Evolutionary conservation across 345 rosid genomes (phyloP).

Genomic region (Carallia pectinifolia): DNA sequence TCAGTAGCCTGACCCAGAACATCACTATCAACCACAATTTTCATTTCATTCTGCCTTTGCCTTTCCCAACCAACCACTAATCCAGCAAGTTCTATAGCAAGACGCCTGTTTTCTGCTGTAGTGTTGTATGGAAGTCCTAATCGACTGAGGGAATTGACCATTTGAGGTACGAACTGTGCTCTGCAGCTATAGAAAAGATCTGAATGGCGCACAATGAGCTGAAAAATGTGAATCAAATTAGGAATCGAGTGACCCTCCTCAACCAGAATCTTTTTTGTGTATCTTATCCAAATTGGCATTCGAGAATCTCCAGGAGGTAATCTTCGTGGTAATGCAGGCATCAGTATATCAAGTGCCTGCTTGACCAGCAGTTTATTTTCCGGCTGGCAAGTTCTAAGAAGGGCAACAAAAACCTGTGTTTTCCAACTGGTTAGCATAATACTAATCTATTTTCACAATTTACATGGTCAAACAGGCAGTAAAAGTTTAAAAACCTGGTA

Average conservation of each 20-base stretch:
- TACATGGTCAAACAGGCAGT: neutral
- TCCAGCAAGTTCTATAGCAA: conserved; percentile 99
- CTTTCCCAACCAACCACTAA: conserved; percentile 98
- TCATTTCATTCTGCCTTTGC: conserved; percentile 93
- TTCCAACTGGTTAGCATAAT: too few species aligned
- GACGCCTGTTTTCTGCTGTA: conserved; percentile 91
- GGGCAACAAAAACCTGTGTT: conserved; percentile 96
- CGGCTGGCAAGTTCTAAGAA: conserved; percentile 96
- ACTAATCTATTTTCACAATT: neutral
- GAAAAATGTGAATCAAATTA: conserved; percentile 97
- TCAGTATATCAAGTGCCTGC: conserved; percentile 97
- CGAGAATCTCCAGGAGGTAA: conserved; percentile 95
- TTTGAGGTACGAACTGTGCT: conserved; percentile 99
- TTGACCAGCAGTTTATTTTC: conserved; percentile 96
- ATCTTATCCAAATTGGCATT: conserved; percentile 99
- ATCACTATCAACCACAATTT: conserved; percentile 65
- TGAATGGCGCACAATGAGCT: conserved; percentile 96
- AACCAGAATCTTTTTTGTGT: conserved; percentile 94
- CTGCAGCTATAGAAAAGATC: conserved; percentile 96
- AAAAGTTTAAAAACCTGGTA: neutral
- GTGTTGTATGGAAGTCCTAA: conserved; percentile 96
- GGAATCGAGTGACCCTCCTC: conserved; percentile 98
- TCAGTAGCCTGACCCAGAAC: conserved; percentile 52
- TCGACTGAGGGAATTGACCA: conserved; percentile 98
- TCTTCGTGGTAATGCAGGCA: conserved; percentile 97